phyloP scores from a whole-genome alignment of 1,284 basidiomycete species.

The Ceratobasidium sp. region DNA sequence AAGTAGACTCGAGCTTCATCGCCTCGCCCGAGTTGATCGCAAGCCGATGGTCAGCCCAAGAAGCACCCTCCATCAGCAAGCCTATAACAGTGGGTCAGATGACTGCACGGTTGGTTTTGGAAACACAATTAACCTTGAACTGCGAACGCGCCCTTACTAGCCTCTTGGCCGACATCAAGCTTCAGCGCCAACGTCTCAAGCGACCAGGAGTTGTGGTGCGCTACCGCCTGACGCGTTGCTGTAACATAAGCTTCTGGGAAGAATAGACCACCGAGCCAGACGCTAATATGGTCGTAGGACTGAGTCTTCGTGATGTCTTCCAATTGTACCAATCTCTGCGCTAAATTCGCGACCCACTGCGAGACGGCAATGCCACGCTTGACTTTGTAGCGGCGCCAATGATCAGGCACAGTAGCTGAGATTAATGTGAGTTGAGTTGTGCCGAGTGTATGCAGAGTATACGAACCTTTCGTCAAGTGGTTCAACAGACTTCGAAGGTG shows the following conservation, averaged over 20 bases:
- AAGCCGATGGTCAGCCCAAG: conserved; percentile 74
- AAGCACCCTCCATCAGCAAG: conserved; percentile 87
- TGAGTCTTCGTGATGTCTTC: conserved; percentile 76
- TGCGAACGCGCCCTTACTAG: conserved; percentile 33
- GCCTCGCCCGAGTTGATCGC: conserved; percentile 84
- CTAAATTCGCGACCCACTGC: conserved; percentile 86
- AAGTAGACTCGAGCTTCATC: conserved; percentile 78
- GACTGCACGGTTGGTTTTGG: neutral
- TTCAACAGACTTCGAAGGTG: conserved; percentile 89
- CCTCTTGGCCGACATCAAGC: conserved; percentile 79
- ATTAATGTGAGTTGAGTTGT: conserved; percentile 26
- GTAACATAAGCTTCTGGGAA: conserved; percentile 96
- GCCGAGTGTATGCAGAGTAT: neutral
- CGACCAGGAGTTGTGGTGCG: conserved; percentile 90
- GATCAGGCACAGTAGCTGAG: conserved; percentile 82
- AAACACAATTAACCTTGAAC: conserved; percentile 34
- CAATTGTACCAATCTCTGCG: conserved; percentile 81
- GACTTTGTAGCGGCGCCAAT: conserved; percentile 92
- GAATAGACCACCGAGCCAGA: conserved; percentile 92
- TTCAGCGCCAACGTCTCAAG: conserved; percentile 86
- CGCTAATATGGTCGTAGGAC: conserved; percentile 76
- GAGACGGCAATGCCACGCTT: conserved; percentile 81
- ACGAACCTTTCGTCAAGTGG: conserved; percentile 83
- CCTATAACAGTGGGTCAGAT: conserved; percentile 63
- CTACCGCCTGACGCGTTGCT: conserved; percentile 90